Evolutionary conservation across 1,139 yeast genomes (phyloP).

Genomic region (Geotrichum klebahnii): DNA sequence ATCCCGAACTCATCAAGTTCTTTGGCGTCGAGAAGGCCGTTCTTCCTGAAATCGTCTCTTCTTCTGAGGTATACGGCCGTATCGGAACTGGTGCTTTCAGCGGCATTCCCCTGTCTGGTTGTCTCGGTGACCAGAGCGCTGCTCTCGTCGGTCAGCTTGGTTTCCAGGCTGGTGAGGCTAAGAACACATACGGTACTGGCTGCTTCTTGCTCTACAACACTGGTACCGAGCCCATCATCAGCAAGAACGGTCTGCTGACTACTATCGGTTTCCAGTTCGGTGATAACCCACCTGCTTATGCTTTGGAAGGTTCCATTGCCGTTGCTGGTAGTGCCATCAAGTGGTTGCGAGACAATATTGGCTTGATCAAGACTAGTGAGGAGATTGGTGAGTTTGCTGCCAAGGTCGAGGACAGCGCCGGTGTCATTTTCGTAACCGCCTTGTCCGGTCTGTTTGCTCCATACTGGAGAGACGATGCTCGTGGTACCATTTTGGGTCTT

Average conservation of each 20-base stretch:
- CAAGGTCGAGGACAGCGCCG: constrained; percentile 77
- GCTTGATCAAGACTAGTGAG: constrained; percentile 71
- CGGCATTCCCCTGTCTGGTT: constrained; percentile 78
- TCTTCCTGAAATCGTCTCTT: constrained; percentile 76
- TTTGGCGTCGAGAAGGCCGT: constrained; percentile 68
- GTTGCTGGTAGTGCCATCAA: constrained; percentile 94
- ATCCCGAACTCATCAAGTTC: constrained; percentile 66
- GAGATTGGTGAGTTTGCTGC: constrained; percentile 90
- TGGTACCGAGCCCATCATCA: constrained; percentile 54
- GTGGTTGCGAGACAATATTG: constrained; percentile 90
- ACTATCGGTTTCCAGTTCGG: constrained; percentile 92
- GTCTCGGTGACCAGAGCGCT: constrained; percentile 92
- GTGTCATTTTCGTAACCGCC: constrained; percentile 93
- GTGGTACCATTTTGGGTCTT: constrained; percentile 90
- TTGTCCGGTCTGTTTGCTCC: constrained; percentile 94
- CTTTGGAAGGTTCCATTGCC: constrained; percentile 91
- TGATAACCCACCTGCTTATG: constrained; percentile 69
- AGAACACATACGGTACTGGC: constrained; percentile 97
- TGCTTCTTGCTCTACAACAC: constrained; percentile 88
- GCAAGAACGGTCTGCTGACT: constrained; percentile 78
- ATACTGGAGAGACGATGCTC: constrained; percentile 89
- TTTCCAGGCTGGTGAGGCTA: constrained; percentile 76
- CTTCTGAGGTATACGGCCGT: constrained; percentile 75
- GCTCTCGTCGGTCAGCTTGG: constrained; percentile 93
- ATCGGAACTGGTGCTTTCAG: constrained; percentile 36